A percentile compares a stretch with the other conserved stretches of the same genome.
phyloP scores from a whole-genome alignment of 2,329 filamentous ascomycete genomes.

The Penicillium sp. region DNA sequence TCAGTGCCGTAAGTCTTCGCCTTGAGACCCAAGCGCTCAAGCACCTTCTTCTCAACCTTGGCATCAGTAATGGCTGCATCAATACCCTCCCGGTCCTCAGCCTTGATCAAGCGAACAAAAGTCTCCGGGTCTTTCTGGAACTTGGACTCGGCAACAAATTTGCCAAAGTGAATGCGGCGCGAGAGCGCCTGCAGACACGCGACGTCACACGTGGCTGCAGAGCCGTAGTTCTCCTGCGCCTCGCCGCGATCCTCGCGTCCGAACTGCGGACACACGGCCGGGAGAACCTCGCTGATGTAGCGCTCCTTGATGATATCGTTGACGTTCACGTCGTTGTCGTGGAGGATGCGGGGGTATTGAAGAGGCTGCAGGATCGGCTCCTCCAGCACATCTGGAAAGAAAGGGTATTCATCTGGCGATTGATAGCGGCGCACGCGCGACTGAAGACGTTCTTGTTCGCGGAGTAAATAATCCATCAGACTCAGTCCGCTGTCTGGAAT shows the following conservation, averaged over 20 bases:
- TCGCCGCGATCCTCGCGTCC: constrained; percentile 79
- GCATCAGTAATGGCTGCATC: constrained; percentile 88
- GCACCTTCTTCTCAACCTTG: constrained; percentile 86
- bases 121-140: constrained; percentile 80
- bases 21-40: constrained; percentile 85
- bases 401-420: constrained; percentile 95
- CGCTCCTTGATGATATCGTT: constrained; percentile 84
- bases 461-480: constrained; percentile 93
- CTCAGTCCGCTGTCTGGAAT: constrained; percentile 75
- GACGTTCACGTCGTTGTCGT: constrained; percentile 86
- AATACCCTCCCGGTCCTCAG: constrained; percentile 77
- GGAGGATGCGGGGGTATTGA: constrained; percentile 84
- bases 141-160: constrained; percentile 97
- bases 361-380: constrained; percentile 84
- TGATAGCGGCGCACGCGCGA: constrained; percentile 93
- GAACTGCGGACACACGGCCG: constrained; percentile 77
- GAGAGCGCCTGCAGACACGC: constrained; percentile 86
- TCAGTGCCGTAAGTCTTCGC: constrained; percentile 92
- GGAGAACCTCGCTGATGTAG: constrained; percentile 83
- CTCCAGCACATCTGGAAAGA: constrained; percentile 83
- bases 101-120: constrained; percentile 82
- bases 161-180: constrained; percentile 93
- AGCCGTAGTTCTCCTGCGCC: constrained; percentile 92
- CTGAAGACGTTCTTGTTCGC: constrained; percentile 87
- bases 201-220: constrained; percentile 88